Percentiles rank a stretch among this genome's conserved stretches.
These are phyloP conservation scores for Pinus taeda DNA, from an alignment of 75 land plant genomes.

Conservation along the genomic window DNA sequence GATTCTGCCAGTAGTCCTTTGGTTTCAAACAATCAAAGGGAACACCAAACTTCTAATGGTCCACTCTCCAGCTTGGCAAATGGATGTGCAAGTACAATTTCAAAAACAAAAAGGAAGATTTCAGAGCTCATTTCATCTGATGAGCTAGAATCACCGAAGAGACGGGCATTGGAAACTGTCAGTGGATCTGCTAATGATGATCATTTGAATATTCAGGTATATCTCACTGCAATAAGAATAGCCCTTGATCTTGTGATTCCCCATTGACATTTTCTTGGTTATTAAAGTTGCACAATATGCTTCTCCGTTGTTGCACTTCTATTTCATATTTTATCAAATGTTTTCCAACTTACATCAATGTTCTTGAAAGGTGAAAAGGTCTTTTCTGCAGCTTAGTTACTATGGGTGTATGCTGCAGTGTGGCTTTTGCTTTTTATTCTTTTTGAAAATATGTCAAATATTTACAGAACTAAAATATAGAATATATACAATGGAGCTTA, in stretches of 20 bases:
- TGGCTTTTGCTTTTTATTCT: too few relatives aligned
- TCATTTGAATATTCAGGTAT: neutral
- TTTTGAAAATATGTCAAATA: too few relatives aligned
- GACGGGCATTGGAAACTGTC: neutral
- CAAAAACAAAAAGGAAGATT: neutral
- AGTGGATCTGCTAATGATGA: neutral
- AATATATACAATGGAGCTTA: too few relatives aligned
- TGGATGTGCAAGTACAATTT: conserved; percentile 6
- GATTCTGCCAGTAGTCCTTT: neutral
- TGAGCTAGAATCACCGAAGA: neutral
- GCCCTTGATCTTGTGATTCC: neutral
- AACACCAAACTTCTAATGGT: conserved; percentile 1
- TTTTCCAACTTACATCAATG: too few relatives aligned
- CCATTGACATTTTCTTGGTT: neutral
- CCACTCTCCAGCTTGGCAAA: neutral
- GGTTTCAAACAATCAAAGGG: neutral
- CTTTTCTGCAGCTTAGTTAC: too few relatives aligned
- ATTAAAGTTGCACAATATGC: neutral
- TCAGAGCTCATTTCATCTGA: conserved; percentile 1
- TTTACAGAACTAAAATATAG: too few relatives aligned
- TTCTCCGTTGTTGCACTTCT: too few relatives aligned
- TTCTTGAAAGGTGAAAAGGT: too few relatives aligned
- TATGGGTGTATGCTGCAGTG: too few relatives aligned
- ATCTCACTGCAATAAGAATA: neutral
- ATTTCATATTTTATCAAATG: too few relatives aligned